Evolutionary conservation across 441 rosid species (phyloP).

Genomic region (Erysimum cheiri): DNA sequence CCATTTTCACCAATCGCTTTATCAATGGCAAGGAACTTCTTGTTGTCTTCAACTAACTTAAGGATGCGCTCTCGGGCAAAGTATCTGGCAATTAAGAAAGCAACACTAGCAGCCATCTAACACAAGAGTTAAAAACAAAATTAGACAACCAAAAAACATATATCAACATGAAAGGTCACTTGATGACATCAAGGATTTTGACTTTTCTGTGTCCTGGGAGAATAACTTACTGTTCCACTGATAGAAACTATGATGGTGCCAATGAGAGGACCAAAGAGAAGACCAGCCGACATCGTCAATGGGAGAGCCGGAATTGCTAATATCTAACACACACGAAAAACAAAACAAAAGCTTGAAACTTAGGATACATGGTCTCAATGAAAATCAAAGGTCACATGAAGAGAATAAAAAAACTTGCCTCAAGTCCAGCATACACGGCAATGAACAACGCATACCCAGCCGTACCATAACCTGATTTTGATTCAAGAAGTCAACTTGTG

Average conservation of each 20-base stretch:
- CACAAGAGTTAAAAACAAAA: constrained; percentile 38
- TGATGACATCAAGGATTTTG: not conserved
- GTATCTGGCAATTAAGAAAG: constrained; percentile 95
- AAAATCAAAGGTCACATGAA: not conserved
- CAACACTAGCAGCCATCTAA: constrained; percentile 94
- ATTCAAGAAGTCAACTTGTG: constrained; percentile 29
- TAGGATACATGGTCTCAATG: not conserved
- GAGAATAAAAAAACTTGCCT: constrained; percentile 55
- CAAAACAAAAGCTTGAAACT: constrained; percentile 20
- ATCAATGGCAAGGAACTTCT: constrained; percentile 96
- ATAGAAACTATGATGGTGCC: constrained; percentile 98
- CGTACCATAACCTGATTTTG: constrained; percentile 79
- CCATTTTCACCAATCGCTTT: constrained; percentile 98
- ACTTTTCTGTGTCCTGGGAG: not conserved
- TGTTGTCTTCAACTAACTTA: constrained; percentile 92
- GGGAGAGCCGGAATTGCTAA: constrained; percentile 98
- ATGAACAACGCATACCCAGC: constrained; percentile 94
- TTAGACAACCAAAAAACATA: constrained; percentile 30
- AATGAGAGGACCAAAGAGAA: constrained; percentile 85
- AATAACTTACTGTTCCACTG: constrained; percentile 88
- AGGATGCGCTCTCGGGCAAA: constrained; percentile 96
- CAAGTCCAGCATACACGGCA: constrained; percentile 90
- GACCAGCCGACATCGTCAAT: constrained; percentile 98
- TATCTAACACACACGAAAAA: constrained; percentile 52
- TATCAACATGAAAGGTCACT: constrained; percentile 13